phyloP scores from a whole-genome alignment of 2,329 filamentous ascomycete genomes.

The Claviceps humidiphila region DNA sequence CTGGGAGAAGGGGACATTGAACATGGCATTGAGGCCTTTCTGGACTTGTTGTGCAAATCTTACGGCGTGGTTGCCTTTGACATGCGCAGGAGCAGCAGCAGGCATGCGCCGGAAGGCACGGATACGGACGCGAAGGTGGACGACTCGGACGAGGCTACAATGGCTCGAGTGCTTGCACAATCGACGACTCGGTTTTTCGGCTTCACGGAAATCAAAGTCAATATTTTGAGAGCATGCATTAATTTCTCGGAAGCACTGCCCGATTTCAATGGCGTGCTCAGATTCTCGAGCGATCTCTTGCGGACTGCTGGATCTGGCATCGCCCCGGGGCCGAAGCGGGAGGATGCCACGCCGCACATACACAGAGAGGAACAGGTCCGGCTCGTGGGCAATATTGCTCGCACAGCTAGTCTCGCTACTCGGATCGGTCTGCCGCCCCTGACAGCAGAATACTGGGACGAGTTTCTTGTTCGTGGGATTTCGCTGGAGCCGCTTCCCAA shows the following conservation, averaged over 20 bases:
- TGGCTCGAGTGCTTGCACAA: constrained; percentile 47
- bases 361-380: constrained; percentile 72
- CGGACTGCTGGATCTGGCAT: constrained; percentile 70
- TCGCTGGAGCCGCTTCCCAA: constrained; percentile 51
- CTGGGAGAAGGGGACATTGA: constrained; percentile 53
- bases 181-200: constrained; percentile 55
- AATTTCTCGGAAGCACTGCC: constrained; percentile 89
- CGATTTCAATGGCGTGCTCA: constrained; percentile 80
- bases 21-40: constrained; percentile 49
- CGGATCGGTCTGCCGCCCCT: constrained; percentile 59
- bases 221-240: constrained; percentile 79
- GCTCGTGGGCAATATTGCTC: constrained; percentile 72
- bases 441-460: constrained; percentile 88
- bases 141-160: constrained; percentile 38
- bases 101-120: background rate
- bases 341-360: constrained; percentile 58
- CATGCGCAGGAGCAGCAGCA: constrained; percentile 12
- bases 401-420: constrained; percentile 65
- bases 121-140: constrained; percentile 10
- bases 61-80: constrained; percentile 50
- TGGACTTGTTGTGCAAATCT: constrained; percentile 46
- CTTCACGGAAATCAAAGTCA: constrained; percentile 66
- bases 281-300: constrained; percentile 73
- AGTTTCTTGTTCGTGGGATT: constrained; percentile 74
- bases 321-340: constrained; percentile 55